Base-by-base conservation (phyloP, 495 filamentous ascomycete species). In the Lophium mytilinum region DNA sequence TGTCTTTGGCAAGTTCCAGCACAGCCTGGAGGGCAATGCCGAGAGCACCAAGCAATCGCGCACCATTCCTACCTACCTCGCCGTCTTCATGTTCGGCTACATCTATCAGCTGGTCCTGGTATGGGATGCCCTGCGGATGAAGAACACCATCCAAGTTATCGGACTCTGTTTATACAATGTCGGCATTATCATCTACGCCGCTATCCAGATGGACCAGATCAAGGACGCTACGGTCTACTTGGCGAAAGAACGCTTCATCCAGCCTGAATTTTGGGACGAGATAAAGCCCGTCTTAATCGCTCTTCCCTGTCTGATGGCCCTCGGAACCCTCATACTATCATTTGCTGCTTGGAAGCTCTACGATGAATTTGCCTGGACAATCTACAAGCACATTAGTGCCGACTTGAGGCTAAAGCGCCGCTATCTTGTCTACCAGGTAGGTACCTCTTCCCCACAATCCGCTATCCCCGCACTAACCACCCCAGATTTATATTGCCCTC, bases 141-240 rank as follows among this genome's bases (percentile, higher is more conserved):
- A 96, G 75, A 98, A 98, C 73, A 98, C 93, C 12, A 98, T 98
- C 79, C 93, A 98, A 71, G 78, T 98, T 68, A 97, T 98, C 64
- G 94, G 93, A 34, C 76, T 98, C 15, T 96, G 92, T 72, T 63
- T 92, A 36, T 95, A 90, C 72, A 96, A 98, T 71, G 65, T 92
- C 33, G 91, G 87, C 9, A 82, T 97, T 60, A 78, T 97, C 47
- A 79, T 98, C 60, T 97, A 97, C 66, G 88, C 91, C 11, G 84
- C 89, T 35, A 87, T 97, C 52, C 91, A 98, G 69, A 86, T 91
- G 58, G 83, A 90, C 53, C 90, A 96, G 70, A 91, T 96, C 63
- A 68, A 82, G 47, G 80, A 82, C 3, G 90, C 90, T 10, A 80
- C 94, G 40, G 52, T 46, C 0, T 63, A 61, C 9, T 71, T 92